phyloP scores from a whole-genome alignment of 2,329 filamentous ascomycete species.

The Aspergillus proliferans region DNA sequence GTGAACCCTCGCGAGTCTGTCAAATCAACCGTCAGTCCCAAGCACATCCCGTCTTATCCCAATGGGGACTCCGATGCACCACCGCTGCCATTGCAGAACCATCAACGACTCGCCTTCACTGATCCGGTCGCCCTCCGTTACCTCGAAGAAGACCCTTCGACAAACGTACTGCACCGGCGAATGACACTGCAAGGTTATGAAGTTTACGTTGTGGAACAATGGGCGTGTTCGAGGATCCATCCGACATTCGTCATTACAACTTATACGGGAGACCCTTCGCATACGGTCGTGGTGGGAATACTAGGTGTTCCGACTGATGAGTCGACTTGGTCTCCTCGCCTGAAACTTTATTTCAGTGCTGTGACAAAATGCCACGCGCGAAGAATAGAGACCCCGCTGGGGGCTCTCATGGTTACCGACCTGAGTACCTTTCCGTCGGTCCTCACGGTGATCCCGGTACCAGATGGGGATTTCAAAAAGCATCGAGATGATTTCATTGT shows the following conservation, averaged over 20 bases:
- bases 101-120: conserved; percentile 58
- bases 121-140: conserved; percentile 65
- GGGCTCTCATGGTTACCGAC: conserved; percentile 89
- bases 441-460: conserved; percentile 83
- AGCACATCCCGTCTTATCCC: conserved; percentile 15
- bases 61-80: conserved; percentile 9
- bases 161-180: conserved; percentile 66
- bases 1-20: conserved; percentile 21
- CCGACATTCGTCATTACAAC: conserved; percentile 89
- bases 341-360: conserved; percentile 79
- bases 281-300: conserved; percentile 72
- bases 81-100: conserved; percentile 24
- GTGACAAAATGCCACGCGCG: conserved; percentile 80
- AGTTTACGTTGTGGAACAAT: conserved; percentile 92
- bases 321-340: conserved; percentile 66
- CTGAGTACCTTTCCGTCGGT: conserved; percentile 86
- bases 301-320: conserved; percentile 77
- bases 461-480: conserved; percentile 74
- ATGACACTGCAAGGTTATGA: conserved; percentile 75
- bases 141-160: conserved; percentile 76
- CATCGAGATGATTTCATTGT: conserved; percentile 83
- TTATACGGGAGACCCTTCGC: conserved; percentile 78
- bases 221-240: conserved; percentile 85
- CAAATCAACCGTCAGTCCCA: conserved; percentile 17
- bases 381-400: conserved; percentile 72